A percentile compares a stretch with the other conserved stretches of the same genome.
Conservation (phyloP, 2,329 filamentous ascomycete species). For the Cryphonectria naterciae region DNA sequence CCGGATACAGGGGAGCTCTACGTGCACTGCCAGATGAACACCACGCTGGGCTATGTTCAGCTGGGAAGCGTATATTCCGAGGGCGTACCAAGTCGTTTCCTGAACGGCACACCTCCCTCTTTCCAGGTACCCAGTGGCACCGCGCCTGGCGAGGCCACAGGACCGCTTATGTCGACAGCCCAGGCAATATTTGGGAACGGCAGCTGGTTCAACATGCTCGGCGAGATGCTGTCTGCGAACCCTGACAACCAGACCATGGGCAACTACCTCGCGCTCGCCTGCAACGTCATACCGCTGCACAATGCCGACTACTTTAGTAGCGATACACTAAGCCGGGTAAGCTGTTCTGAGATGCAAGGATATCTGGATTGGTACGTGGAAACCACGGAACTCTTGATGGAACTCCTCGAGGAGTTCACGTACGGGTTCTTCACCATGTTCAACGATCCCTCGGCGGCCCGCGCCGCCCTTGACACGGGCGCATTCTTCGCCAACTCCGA, state of each 20-base stretch:
- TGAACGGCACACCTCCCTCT: slow-evolving; percentile 4
- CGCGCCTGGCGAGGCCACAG: background rate
- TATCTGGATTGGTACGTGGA: background rate
- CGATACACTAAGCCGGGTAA: background rate
- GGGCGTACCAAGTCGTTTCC: slow-evolving; percentile 6
- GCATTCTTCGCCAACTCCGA: slow-evolving; percentile 39
- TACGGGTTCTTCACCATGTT: slow-evolving; percentile 1
- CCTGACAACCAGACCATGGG: background rate
- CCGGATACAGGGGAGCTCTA: background rate
- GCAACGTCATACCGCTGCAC: background rate
- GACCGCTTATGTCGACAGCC: slow-evolving; percentile 17
- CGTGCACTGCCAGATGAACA: slow-evolving; percentile 19
- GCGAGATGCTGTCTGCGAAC: background rate
- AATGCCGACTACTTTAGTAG: background rate
- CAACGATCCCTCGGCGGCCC: background rate
- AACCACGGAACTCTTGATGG: too few relatives aligned
- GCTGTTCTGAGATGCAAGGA: background rate
- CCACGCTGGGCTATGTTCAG: slow-evolving; percentile 15
- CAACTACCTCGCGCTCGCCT: background rate
- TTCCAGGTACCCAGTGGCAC: slow-evolving; percentile 1
- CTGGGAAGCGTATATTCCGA: slow-evolving; percentile 9
- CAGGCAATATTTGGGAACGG: slow-evolving; percentile 23
- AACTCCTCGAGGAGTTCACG: background rate
- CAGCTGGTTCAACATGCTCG: slow-evolving; percentile 10
- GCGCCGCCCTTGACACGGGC: slow-evolving; percentile 28